Evolutionary conservation across 495 filamentous ascomycete genomes (phyloP).

Genomic region (Cladorrhinum samala): DNA sequence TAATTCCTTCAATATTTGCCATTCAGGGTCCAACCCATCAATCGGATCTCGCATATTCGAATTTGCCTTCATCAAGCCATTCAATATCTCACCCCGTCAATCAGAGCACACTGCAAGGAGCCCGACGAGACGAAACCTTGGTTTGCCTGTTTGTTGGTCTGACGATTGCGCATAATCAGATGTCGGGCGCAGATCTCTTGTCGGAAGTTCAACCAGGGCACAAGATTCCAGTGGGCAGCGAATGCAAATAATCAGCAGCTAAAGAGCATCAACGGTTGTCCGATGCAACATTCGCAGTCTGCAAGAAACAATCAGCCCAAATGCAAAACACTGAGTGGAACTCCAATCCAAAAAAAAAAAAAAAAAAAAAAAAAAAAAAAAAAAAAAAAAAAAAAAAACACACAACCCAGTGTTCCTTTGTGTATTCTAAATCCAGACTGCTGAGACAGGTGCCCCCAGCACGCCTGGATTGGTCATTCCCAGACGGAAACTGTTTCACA

Average conservation of each 20-base stretch:
- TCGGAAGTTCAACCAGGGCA: background rate
- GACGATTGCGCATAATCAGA: too few species aligned
- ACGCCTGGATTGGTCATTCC: background rate
- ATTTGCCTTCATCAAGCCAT: background rate
- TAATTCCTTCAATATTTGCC: too few species aligned
- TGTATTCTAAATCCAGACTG: background rate
- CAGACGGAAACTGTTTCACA: constrained; percentile 1
- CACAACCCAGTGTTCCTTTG: background rate
- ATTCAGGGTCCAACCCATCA: background rate
- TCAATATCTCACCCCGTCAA: too few species aligned
- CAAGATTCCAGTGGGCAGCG: background rate
- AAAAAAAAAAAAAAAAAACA: background rate
- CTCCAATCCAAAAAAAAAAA: too few species aligned
- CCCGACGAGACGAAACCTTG: too few species aligned
- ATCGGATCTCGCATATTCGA: background rate
- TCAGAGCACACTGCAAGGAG: too few species aligned
- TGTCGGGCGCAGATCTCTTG: background rate
- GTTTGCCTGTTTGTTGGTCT: background rate
- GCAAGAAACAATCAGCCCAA: background rate
- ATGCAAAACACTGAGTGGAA: background rate
- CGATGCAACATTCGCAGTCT: background rate
- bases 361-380: too few species aligned
- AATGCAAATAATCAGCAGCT: background rate
- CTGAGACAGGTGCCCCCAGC: background rate
- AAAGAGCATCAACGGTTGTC: background rate